Evolutionary conservation across 192 early-diverging fungal species (phyloP).

Genomic region (Mortierella claussenii): DNA sequence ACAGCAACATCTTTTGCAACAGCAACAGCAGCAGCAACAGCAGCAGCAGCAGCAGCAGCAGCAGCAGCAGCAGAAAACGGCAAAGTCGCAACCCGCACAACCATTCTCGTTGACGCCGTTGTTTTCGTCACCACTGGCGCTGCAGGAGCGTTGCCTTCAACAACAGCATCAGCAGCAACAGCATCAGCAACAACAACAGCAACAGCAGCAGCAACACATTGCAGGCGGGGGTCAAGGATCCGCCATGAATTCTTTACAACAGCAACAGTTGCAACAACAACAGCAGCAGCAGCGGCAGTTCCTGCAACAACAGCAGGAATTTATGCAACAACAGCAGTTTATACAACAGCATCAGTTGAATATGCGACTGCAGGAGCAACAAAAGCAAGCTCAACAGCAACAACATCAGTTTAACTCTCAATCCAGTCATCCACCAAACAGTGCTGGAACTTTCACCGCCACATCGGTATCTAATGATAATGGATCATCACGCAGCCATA

Average conservation of each 20-base stretch:
- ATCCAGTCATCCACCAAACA: no score
- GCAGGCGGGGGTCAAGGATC: no score
- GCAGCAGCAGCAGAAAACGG: conserved; percentile 7
- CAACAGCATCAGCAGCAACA: conserved; percentile 25
- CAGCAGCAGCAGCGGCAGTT: conserved; percentile 11
- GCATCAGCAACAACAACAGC: conserved; percentile 26
- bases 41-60: conserved; percentile 15
- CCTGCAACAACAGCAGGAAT: conserved; percentile 26
- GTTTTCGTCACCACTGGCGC: conserved; percentile 34
- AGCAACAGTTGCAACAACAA: conserved; percentile 1
- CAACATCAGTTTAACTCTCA: conserved; percentile 12
- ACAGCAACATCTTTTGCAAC: conserved; percentile 14
- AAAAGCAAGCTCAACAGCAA: conserved; percentile 29
- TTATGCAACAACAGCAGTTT: conserved; percentile 40
- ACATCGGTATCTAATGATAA: no score
- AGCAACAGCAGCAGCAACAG: conserved; percentile 11
- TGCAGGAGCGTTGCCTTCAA: conserved; percentile 16
- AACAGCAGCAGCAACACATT: no score
- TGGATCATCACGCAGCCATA: no score
- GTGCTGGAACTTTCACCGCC: no score
- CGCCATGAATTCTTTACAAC: conserved; percentile 5
- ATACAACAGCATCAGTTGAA: conserved; percentile 42
- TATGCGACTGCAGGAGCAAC: conserved; percentile 34
- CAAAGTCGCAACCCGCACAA: conserved; percentile 14
- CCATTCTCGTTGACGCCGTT: conserved; percentile 38